A percentile compares a stretch with the other conserved stretches of the same genome.
These are phyloP conservation scores for Ascochyta fabae DNA, from an alignment of 2,329 filamentous ascomycete species.

Conservation along the genomic window DNA sequence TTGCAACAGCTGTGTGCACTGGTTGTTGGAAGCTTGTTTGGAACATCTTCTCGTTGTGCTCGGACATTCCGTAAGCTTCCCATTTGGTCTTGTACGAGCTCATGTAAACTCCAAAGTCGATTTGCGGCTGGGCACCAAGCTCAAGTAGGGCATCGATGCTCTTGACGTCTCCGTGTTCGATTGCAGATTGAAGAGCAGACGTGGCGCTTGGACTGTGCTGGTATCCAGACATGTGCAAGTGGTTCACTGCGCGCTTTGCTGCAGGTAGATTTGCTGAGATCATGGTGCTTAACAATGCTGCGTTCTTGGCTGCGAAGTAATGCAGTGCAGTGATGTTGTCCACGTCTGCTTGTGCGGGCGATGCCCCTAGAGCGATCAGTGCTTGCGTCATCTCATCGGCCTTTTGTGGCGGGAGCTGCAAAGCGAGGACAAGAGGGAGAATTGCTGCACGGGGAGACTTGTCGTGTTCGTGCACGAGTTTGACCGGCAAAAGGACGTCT, in stretches of 20 bases:
- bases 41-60: slow-evolving; percentile 60
- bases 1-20: slow-evolving; percentile 65
- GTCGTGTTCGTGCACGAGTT: slow-evolving; percentile 60
- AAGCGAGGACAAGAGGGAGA: slow-evolving; percentile 71
- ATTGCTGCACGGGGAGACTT: slow-evolving; percentile 65
- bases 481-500: slow-evolving; percentile 77
- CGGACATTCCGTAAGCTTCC: slow-evolving; percentile 46
- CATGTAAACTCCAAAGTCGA: slow-evolving; percentile 70
- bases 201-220: slow-evolving; percentile 47
- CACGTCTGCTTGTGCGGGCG: slow-evolving; percentile 73
- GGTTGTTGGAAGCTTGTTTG: slow-evolving; percentile 65
- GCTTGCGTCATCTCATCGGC: slow-evolving; percentile 69
- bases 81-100: slow-evolving; percentile 60
- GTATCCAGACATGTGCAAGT: slow-evolving; percentile 58
- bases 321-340: slow-evolving; percentile 70
- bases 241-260: slow-evolving; percentile 69
- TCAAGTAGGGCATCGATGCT: slow-evolving; percentile 59
- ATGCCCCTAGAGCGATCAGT: slow-evolving; percentile 74
- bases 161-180: slow-evolving; percentile 14
- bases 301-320: slow-evolving; percentile 27
- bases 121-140: slow-evolving; percentile 64
- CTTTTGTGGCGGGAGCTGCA: slow-evolving; percentile 67
- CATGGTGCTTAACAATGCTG: slow-evolving; percentile 42
- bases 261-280: slow-evolving; percentile 69
- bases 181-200: slow-evolving; percentile 65